Evolutionary conservation across 2,329 filamentous ascomycete genomes (phyloP).

Genomic region (Magnaporthiopsis incrustans): DNA sequence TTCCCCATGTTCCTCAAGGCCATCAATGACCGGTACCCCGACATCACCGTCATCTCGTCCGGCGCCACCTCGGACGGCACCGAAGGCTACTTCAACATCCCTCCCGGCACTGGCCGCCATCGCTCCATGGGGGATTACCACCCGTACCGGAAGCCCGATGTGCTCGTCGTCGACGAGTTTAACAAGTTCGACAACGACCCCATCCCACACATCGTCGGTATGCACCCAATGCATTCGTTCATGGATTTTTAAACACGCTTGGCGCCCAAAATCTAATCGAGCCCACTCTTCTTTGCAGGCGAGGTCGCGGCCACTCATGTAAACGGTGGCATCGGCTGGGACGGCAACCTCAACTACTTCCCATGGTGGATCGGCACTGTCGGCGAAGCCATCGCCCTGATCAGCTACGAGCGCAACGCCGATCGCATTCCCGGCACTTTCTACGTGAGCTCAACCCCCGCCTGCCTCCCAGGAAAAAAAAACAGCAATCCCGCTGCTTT

Average conservation of each 20-base stretch:
- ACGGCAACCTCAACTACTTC: constrained; percentile 8
- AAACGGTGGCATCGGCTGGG: constrained; percentile 42
- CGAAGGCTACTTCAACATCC: constrained; percentile 12
- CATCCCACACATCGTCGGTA: constrained; percentile 5
- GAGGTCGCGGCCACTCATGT: constrained; percentile 45
- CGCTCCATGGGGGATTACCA: constrained; percentile 18
- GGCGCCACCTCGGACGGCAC: constrained; percentile 23
- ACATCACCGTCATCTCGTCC: constrained; percentile 19
- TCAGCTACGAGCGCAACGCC: constrained; percentile 11
- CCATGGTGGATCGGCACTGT: constrained; percentile 10
- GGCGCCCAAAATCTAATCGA: background rate
- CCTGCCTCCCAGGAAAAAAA: background rate
- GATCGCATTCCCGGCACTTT: constrained; percentile 9
- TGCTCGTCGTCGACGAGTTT: constrained; percentile 37
- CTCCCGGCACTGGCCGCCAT: constrained; percentile 6
- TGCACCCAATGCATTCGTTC: background rate
- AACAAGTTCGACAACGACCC: constrained; percentile 41
- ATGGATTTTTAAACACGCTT: constrained; percentile 9
- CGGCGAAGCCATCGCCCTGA: constrained; percentile 11
- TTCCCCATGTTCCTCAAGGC: constrained; percentile 53
- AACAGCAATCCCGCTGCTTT: background rate
- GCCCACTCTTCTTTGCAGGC: constrained; percentile 20
- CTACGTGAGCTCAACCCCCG: background rate
- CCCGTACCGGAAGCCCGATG: constrained; percentile 40
- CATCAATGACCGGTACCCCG: constrained; percentile 28